Evolutionary conservation across 2,329 filamentous ascomycete genomes (phyloP).

Genomic region (Colletotrichum nymphaeae): DNA sequence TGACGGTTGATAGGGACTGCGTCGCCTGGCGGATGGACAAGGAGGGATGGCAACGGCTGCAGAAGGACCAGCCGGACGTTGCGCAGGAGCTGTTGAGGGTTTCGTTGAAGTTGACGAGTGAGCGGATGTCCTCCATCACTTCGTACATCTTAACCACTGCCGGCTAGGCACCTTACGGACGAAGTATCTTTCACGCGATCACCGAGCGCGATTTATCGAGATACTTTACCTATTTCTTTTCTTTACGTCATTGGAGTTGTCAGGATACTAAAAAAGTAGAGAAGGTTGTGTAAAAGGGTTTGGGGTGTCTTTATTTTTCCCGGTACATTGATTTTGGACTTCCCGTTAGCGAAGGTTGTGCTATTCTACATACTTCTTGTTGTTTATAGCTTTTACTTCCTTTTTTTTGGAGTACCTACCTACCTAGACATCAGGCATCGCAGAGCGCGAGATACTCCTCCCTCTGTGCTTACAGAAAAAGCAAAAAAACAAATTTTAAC

Average conservation of each 20-base stretch:
- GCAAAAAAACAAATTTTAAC: neutral
- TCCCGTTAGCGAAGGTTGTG: neutral
- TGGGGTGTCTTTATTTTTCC: neutral
- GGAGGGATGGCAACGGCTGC: slow-evolving; percentile 78
- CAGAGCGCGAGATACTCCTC: neutral
- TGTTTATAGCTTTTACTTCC: neutral
- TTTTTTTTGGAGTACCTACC: neutral
- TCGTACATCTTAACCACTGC: slow-evolving; percentile 64
- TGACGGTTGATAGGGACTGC: slow-evolving; percentile 83
- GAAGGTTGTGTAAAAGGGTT: neutral
- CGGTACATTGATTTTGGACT: neutral
- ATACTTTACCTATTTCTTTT: neutral
- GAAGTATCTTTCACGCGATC: neutral
- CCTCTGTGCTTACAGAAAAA: neutral
- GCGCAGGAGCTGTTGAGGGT: slow-evolving; percentile 87
- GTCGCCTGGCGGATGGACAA: slow-evolving; percentile 84
- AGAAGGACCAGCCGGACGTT: slow-evolving; percentile 79
- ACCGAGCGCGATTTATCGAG: neutral
- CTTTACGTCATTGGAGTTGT: slow-evolving; percentile 2
- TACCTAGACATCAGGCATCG: neutral
- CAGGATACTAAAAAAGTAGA: neutral
- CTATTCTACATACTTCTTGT: neutral
- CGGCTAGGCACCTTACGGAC: slow-evolving; percentile 44
- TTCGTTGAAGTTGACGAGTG: slow-evolving; percentile 92
- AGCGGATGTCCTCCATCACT: slow-evolving; percentile 83